phyloP scores from a whole-genome alignment of 148 eudicot species.

The Rhododendron henanense region DNA sequence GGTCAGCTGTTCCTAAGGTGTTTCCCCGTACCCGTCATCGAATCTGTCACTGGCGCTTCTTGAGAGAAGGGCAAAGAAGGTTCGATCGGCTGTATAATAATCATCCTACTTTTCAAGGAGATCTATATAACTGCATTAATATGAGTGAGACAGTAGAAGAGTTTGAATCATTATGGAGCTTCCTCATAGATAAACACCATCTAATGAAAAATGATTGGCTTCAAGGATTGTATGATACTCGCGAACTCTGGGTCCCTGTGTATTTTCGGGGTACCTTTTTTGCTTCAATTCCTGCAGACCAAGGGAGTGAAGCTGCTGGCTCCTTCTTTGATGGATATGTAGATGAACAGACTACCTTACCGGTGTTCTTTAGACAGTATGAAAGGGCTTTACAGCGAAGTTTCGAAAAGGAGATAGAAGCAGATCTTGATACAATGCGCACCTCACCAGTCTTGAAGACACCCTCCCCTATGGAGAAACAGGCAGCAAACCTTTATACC shows the following conservation, averaged over 20 bases:
- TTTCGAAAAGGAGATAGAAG: slow-evolving; percentile 80
- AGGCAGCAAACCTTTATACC: slow-evolving; percentile 73
- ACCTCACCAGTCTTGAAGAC: slow-evolving; percentile 66
- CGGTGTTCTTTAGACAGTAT: slow-evolving; percentile 86
- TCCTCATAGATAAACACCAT: slow-evolving; percentile 62
- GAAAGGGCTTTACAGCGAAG: slow-evolving; percentile 75
- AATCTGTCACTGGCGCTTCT: slow-evolving; percentile 68
- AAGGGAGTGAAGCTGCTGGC: slow-evolving; percentile 25
- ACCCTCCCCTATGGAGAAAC: slow-evolving; percentile 98
- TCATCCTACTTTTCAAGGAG: slow-evolving; percentile 72
- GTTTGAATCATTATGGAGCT: slow-evolving; percentile 75
- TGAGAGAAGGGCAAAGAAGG: slow-evolving; percentile 79
- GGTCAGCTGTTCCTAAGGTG: slow-evolving; percentile 57
- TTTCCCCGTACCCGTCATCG: slow-evolving; percentile 71
- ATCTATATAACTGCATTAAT: slow-evolving; percentile 75
- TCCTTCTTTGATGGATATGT: slow-evolving; percentile 81
- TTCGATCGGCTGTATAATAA: slow-evolving; percentile 53
- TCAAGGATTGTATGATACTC: slow-evolving; percentile 52
- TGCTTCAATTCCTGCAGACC: slow-evolving; percentile 58
- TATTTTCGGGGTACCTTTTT: slow-evolving; percentile 84
- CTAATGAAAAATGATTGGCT: slow-evolving; percentile 76
- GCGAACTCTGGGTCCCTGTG: slow-evolving; percentile 78
- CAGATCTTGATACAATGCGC: slow-evolving; percentile 72
- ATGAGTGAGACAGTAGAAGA: slow-evolving; percentile 75
- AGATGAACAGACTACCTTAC: slow-evolving; percentile 71